Evolutionary conservation across 1,284 basidiomycete genomes (phyloP).

Genomic region (Waitea zeae): DNA sequence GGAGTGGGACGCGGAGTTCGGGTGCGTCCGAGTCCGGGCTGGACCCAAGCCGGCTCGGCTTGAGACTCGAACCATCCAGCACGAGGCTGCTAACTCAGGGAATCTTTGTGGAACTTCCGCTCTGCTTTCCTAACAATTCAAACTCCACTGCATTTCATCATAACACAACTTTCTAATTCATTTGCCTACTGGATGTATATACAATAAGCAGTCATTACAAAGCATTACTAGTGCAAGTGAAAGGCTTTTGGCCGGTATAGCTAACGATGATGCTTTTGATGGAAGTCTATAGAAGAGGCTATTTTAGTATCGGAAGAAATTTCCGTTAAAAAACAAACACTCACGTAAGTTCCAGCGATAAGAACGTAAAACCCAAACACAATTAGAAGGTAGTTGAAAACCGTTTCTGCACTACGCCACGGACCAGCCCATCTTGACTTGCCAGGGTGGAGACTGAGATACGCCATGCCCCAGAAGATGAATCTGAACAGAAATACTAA

Average conservation of each 20-base stretch:
- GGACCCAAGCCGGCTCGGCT: too few relatives aligned
- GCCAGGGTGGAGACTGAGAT: conserved; percentile 21
- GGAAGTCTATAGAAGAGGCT: conserved; percentile 7
- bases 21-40: too few relatives aligned
- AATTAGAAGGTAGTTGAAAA: conserved; percentile 22
- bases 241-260: conserved; percentile 8
- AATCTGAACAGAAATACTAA: conserved; percentile 23
- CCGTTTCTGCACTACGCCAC: conserved; percentile 18
- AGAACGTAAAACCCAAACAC: conserved; percentile 21
- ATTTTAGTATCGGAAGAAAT: neutral
- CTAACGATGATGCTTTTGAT: conserved; percentile 10
- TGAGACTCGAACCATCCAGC: too few relatives aligned
- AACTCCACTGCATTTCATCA: too few relatives aligned
- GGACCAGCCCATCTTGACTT: conserved; percentile 17
- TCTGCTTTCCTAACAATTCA: too few relatives aligned
- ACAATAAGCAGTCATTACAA: too few relatives aligned
- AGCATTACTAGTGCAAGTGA: conserved; percentile 10
- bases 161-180: too few relatives aligned
- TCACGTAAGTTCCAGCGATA: conserved; percentile 23
- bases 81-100: too few relatives aligned
- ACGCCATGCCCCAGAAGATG: conserved; percentile 29
- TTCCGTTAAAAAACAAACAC: conserved; percentile 5
- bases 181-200: too few relatives aligned
- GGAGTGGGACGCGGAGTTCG: too few relatives aligned
- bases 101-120: too few relatives aligned